Percentiles rank a stretch among this genome's conserved stretches.
phyloP scores from a whole-genome alignment of 1,284 basidiomycete genomes.

The Cryptococcus sp. region DNA sequence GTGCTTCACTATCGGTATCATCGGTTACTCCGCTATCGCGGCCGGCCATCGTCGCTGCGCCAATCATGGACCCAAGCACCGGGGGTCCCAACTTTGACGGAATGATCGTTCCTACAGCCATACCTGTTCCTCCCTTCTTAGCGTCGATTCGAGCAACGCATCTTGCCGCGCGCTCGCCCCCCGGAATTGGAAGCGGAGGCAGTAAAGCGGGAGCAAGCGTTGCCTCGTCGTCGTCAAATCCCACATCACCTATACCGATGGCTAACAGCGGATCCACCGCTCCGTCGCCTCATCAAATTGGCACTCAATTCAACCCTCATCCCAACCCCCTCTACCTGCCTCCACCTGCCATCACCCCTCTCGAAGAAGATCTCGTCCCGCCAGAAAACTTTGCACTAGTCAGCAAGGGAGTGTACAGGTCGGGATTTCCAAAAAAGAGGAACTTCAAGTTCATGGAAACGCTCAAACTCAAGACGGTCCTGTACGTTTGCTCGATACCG shows the following conservation, averaged over 20 bases:
- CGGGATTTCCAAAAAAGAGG: slow-evolving; percentile 57
- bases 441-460: slow-evolving; percentile 59
- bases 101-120: neutral
- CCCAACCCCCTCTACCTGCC: slow-evolving; percentile 48
- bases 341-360: slow-evolving; percentile 42
- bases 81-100: no score
- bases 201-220: no score
- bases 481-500: slow-evolving; percentile 43
- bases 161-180: slow-evolving; percentile 1
- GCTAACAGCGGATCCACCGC: no score
- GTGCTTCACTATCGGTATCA: no score
- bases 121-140: neutral
- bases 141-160: neutral
- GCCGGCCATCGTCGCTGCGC: no score
- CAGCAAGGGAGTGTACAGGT: slow-evolving; percentile 56
- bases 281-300: no score
- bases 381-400: slow-evolving; percentile 52
- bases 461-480: slow-evolving; percentile 58
- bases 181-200: neutral
- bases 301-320: no score
- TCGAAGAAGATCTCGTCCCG: slow-evolving; percentile 48
- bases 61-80: no score
- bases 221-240: no score
- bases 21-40: no score
- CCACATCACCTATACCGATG: no score